A percentile compares a stretch with the other conserved stretches of the same genome.
These are phyloP conservation scores for Vitis rupestris DNA, from an alignment of 164 flowering plant genomes.

Conservation along the genomic window DNA sequence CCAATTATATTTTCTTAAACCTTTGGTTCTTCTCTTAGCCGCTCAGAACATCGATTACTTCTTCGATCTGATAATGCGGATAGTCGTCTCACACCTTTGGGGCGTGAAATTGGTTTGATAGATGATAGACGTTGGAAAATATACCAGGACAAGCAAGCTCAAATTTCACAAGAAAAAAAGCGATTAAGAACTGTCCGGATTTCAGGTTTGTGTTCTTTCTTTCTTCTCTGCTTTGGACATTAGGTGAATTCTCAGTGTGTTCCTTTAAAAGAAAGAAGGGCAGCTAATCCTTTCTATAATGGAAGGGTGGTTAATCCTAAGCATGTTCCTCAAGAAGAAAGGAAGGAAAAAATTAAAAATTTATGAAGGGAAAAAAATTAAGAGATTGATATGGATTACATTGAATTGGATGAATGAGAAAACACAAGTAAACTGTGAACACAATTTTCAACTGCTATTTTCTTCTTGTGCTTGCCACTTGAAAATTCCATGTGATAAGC, in stretches of 20 bases:
- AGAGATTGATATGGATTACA: no score
- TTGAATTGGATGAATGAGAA: no score
- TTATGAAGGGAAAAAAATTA: no score
- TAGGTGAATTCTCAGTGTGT: neutral
- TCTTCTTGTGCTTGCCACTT: no score
- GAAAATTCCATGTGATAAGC: no score
- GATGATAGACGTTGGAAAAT: constrained; percentile 87
- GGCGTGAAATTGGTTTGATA: constrained; percentile 86
- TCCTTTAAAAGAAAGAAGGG: neutral
- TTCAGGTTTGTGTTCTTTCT: constrained; percentile 52
- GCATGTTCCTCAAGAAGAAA: no score
- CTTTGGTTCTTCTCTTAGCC: constrained; percentile 41
- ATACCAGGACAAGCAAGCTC: constrained; percentile 82
- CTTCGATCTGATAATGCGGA: constrained; percentile 97
- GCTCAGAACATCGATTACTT: constrained; percentile 89
- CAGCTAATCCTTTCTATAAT: no score
- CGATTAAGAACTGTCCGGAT: constrained; percentile 69
- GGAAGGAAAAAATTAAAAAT: neutral
- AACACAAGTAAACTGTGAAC: no score
- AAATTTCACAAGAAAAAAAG: constrained; percentile 70
- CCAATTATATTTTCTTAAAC: neutral
- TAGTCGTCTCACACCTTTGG: constrained; percentile 95
- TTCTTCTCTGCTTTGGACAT: neutral
- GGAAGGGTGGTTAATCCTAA: no score
- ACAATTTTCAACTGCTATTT: no score